Evolutionary conservation across 2,329 filamentous ascomycete genomes (phyloP), one percentile per base, ranked within the genome.

Genomic region (Ophiostoma populinum): DNA sequence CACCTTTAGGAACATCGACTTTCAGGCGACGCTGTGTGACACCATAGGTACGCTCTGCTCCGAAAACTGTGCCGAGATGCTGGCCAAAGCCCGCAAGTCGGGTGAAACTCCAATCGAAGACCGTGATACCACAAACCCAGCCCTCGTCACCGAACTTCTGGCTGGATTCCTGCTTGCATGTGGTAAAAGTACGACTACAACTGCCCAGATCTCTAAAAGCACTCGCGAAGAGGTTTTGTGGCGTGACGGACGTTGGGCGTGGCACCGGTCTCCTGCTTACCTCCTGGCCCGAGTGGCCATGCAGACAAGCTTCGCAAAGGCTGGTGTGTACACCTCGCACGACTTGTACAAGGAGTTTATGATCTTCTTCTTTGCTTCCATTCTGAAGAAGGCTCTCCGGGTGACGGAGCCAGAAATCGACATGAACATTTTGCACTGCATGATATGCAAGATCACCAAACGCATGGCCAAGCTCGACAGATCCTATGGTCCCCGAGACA

Each of bases 151-250:
- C 0, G 61, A 71, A 26, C 54, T 67, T 7, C 51, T 61, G 4
- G 32, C 42, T 0, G 54, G 8, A 5, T 17, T 55, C 0, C 50
- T 65, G 4, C 42, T 70, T 2, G 48, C 49, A 10, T 51, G 57
- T 5, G 1, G 64, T 63, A n/a, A n/a, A n/a, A n/a, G n/a, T 0
- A 34, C 42, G 2, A 37, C 46, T 0, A 36, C 42, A 4, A 12
- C 46, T 0, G 44, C 0, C 6, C 32, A 0, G 49, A 52, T 0
- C 54, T 73, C n/a, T 50, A 75, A 74, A 39, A 53, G 62, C 20
- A 65, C 62, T 1, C 59, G 65, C 2, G 67, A 74, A 25, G 67
- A 74, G 11, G 57, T 70, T 1, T 37, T 65, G 8, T 70, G 55
- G 52, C 39, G 43, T 3, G 31, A 39, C 1, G 32, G 34, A 9